Evolutionary conservation across 1,284 basidiomycete genomes (phyloP).

Genomic region (Cerrena zonata): DNA sequence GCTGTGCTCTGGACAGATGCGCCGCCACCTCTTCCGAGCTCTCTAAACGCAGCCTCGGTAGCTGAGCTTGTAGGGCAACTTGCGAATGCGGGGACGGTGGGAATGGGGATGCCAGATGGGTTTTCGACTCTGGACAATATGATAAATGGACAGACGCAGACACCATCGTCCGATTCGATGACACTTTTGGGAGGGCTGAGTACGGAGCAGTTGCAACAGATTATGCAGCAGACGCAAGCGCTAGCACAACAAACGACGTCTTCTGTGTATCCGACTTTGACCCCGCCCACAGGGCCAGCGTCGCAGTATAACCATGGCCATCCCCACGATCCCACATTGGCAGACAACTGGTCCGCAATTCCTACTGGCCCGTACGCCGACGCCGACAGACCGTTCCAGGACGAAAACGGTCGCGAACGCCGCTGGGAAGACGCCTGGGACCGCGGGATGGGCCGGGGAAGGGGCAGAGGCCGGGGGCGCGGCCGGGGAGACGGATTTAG

Average conservation of each 20-base stretch:
- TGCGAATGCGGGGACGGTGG: constrained; percentile 30
- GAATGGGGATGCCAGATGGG: too few species aligned
- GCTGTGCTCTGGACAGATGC: constrained; percentile 53
- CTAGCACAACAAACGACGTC: constrained; percentile 15
- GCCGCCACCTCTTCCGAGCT: constrained; percentile 30
- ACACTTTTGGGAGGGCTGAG: constrained; percentile 36
- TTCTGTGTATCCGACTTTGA: constrained; percentile 10
- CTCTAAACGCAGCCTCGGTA: constrained; percentile 38
- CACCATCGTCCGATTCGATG: constrained; percentile 17
- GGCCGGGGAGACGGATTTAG: constrained; percentile 56
- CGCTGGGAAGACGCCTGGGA: constrained; percentile 39
- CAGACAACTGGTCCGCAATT: constrained; percentile 14
- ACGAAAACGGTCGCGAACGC: constrained; percentile 40
- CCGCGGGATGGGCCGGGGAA: constrained; percentile 36
- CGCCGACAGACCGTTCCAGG: constrained; percentile 34
- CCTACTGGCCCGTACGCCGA: constrained; percentile 30
- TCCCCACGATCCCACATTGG: too few species aligned
- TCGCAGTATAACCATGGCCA: too few species aligned
- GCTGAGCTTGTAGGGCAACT: constrained; percentile 68
- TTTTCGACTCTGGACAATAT: constrained; percentile 16
- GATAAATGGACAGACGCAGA: constrained; percentile 13
- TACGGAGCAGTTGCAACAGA: constrained; percentile 58
- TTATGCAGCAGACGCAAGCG: constrained; percentile 50
- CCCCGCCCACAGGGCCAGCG: not conserved
- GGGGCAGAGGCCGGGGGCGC: constrained; percentile 51